These are phyloP conservation scores for Pythium guiyangense DNA, from an alignment of 352 stramenopile species.

Conservation along the genomic window DNA sequence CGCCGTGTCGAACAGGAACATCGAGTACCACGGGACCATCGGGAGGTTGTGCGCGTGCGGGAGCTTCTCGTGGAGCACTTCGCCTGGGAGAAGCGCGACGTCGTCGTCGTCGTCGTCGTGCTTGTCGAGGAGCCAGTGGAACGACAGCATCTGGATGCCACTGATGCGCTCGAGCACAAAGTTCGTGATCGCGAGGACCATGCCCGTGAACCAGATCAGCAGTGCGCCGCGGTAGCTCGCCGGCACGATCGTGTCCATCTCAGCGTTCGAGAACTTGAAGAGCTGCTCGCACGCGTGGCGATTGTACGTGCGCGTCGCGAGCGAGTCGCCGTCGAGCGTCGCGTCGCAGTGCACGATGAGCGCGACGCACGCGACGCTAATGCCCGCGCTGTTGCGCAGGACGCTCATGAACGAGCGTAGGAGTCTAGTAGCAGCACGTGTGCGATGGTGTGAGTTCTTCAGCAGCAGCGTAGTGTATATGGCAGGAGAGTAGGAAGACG, in stretches of 20 bases:
- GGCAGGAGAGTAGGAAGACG: conserved; percentile 28
- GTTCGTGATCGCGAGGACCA: conserved; percentile 78
- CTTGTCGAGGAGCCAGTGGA: conserved; percentile 60
- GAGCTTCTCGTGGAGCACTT: conserved; percentile 54
- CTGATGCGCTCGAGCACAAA: conserved; percentile 81
- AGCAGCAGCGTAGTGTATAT: not conserved
- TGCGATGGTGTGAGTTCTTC: not conserved
- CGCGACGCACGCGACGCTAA: conserved; percentile 77
- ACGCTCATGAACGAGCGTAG: conserved; percentile 78
- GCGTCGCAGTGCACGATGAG: conserved; percentile 81
- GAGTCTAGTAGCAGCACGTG: conserved; percentile 24
- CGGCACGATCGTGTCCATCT: conserved; percentile 50
- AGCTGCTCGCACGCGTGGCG: conserved; percentile 74
- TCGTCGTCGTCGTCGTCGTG: conserved; percentile 51
- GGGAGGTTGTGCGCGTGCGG: conserved; percentile 69
- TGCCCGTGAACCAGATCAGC: conserved; percentile 82
- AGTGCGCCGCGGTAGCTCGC: conserved; percentile 75
- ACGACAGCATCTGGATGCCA: conserved; percentile 74
- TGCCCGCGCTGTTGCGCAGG: conserved; percentile 74
- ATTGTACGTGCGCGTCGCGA: conserved; percentile 50
- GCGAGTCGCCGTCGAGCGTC: conserved; percentile 28
- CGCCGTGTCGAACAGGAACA: conserved; percentile 88
- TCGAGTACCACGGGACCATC: conserved; percentile 95
- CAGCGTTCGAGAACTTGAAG: conserved; percentile 60
- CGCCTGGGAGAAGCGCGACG: conserved; percentile 20